Percentiles rank a stretch among this genome's conserved stretches.
phyloP scores from a whole-genome alignment of 352 stramenopile genomes.

The Thalassiosira hispida region DNA sequence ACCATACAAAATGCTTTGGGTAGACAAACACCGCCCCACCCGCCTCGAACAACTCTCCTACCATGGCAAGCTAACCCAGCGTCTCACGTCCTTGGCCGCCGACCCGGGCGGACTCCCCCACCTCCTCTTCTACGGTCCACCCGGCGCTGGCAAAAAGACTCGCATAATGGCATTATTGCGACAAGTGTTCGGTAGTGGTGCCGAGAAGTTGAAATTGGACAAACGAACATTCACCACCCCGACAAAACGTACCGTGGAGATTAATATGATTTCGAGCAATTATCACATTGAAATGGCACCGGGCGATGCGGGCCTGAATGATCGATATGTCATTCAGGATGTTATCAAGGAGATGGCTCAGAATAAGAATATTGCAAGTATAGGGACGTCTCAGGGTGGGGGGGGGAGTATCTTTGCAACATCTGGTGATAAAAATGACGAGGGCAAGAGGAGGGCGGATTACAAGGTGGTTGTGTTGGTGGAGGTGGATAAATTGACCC shows the following conservation, averaged over 20 bases:
- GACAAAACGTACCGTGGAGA: constrained; percentile 93
- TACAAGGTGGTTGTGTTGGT: constrained; percentile 95
- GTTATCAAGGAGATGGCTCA: constrained; percentile 99
- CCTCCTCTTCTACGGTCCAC: constrained; percentile 97
- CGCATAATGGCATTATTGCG: constrained; percentile 95
- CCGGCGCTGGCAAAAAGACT: constrained; percentile 98
- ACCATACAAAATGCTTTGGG: constrained; percentile 91
- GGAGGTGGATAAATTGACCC: constrained; percentile 97
- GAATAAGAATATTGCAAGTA: constrained; percentile 81
- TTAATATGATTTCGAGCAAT: constrained; percentile 97
- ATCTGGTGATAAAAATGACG: constrained; percentile 24
- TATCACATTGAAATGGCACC: constrained; percentile 99
- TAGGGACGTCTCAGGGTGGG: constrained; percentile 20
- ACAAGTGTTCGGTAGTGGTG: constrained; percentile 94
- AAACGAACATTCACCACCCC: constrained; percentile 93
- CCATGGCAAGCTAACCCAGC: constrained; percentile 92
- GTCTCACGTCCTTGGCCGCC: constrained; percentile 71
- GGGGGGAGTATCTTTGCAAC: constrained; percentile 18
- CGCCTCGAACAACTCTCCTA: constrained; percentile 92
- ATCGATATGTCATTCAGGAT: constrained; percentile 97
- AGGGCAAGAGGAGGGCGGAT: constrained; percentile 32
- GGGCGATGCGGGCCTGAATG: constrained; percentile 95
- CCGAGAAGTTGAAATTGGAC: constrained; percentile 89
- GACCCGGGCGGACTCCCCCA: constrained; percentile 90
- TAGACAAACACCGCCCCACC: constrained; percentile 97